Percentiles rank a stretch among this genome's conserved stretches.
Evolutionary conservation across 78 protist genomes (phyloP).

Genomic region (Dictyostelium purpureum): DNA sequence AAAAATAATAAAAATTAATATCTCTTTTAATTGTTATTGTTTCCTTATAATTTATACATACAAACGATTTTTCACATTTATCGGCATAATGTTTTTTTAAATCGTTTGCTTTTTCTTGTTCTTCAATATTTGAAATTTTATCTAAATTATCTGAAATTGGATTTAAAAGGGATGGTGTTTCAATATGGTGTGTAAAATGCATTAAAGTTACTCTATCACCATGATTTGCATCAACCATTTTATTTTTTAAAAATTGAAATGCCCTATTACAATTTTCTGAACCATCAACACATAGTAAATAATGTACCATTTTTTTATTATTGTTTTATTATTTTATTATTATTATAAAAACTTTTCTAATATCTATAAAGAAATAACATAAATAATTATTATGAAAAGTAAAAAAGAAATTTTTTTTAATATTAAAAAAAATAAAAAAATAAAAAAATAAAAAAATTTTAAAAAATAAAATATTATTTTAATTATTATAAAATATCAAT

Average conservation of each 20-base stretch:
- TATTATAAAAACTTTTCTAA: too few species aligned
- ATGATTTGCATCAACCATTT: neutral
- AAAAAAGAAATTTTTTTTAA: too few species aligned
- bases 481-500: too few species aligned
- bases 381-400: too few species aligned
- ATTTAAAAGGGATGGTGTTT: neutral
- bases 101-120: neutral
- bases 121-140: slow-evolving; percentile 16
- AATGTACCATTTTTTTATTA: neutral
- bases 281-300: slow-evolving; percentile 46
- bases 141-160: slow-evolving; percentile 36
- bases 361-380: too few species aligned
- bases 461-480: too few species aligned
- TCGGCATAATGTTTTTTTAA: neutral
- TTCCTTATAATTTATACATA: neutral
- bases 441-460: too few species aligned
- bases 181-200: slow-evolving; percentile 16
- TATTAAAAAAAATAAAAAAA: too few species aligned
- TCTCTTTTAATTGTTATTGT: neutral
- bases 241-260: neutral
- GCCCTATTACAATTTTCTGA: neutral
- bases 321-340: neutral
- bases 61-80: slow-evolving; percentile 13
- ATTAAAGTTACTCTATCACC: slow-evolving; percentile 13
- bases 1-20: neutral